A percentile compares a stretch with the other conserved stretches of the same genome.
These are phyloP conservation scores for Colletotrichum viniferum DNA, from an alignment of 2,329 filamentous ascomycete species.

Conservation along the genomic window DNA sequence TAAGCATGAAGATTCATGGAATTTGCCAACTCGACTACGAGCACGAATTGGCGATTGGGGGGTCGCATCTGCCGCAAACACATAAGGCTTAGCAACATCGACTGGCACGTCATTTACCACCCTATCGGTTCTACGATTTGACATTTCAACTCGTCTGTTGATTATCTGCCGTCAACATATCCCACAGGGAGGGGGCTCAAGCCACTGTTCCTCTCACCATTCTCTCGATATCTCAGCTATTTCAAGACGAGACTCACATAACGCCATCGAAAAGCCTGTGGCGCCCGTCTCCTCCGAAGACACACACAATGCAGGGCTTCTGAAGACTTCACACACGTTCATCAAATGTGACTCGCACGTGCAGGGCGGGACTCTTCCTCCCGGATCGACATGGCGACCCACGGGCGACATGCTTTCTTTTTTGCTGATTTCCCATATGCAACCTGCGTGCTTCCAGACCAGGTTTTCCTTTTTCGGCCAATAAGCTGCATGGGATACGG, in stretches of 20 bases:
- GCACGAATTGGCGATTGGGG: background rate
- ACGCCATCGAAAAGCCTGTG: background rate
- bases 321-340: constrained; percentile 3
- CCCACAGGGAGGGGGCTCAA: background rate
- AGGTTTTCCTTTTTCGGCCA: background rate
- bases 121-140: background rate
- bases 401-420: constrained; percentile 9
- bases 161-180: background rate
- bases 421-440: constrained; percentile 1
- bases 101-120: background rate
- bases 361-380: background rate
- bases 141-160: background rate
- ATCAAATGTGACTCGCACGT: constrained; percentile 15
- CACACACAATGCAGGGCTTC: constrained; percentile 10
- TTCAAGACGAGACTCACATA: background rate
- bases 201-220: background rate
- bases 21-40: background rate
- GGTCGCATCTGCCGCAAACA: background rate
- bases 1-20: background rate
- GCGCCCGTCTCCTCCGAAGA: background rate
- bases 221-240: background rate
- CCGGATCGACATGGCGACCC: background rate
- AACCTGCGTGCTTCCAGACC: background rate
- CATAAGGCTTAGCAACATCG: background rate
- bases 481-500: background rate